Evolutionary conservation across 768 basidiomycete species (phyloP), one percentile per base, ranked within the genome.

Genomic region (Amylocystis lapponica): DNA sequence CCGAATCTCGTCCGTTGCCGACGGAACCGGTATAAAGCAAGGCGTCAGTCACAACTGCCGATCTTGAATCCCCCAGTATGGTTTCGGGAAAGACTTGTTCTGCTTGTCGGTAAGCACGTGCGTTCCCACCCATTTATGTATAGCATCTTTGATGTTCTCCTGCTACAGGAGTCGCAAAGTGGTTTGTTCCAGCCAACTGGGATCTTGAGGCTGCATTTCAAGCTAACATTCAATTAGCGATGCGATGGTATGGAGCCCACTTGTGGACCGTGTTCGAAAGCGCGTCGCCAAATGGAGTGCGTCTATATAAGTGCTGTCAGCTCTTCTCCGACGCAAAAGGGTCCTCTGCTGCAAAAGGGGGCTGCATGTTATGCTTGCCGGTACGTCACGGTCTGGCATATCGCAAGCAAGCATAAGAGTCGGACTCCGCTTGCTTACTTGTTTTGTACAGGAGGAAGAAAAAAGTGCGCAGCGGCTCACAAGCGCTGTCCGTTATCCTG

Each of bases 11-110:
- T n/a, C n/a, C n/a, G n/a, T n/a, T n/a, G n/a, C n/a, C n/a, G n/a
- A n/a, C n/a, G n/a, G n/a, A n/a, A n/a, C n/a, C n/a, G n/a, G n/a
- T n/a, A n/a, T n/a, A n/a, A n/a, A n/a, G n/a, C n/a, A n/a, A n/a
- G n/a, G n/a, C n/a, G n/a, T n/a, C n/a, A n/a, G n/a, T n/a, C n/a
- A n/a, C n/a, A n/a, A n/a, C n/a, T n/a, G n/a, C n/a, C n/a, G n/a
- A n/a, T n/a, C n/a, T n/a, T n/a, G n/a, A n/a, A n/a, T n/a, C n/a
- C n/a, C n/a, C n/a, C n/a, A n/a, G n/a, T n/a, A n/a, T n/a, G n/a
- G n/a, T n/a, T n/a, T n/a, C 54, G 57, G 51, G 40, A 36, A 50
- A 49, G 41, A 58, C 57, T 11, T 58, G 57, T 39, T 42, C 53
- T 17, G 52, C 54, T 4, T 58, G 54, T 48, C 46, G 55, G 55